A percentile compares a stretch with the other conserved stretches of the same genome.
Conservation (phyloP, 78 protist genomes). For the Dictyostelium brefeldianum region DNA sequence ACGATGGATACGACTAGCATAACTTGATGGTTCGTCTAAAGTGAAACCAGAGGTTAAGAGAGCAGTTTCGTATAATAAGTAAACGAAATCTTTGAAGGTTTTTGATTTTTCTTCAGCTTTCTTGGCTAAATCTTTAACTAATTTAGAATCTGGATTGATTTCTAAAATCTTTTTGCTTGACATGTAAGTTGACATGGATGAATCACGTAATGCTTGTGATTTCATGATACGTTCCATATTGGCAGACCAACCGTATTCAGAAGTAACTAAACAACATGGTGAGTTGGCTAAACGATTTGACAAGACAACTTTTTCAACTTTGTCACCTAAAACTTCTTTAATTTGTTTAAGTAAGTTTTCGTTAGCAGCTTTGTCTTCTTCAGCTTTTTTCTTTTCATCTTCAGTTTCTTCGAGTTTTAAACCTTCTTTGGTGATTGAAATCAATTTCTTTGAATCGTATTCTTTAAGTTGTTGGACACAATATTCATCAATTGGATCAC, state of each 20-base stretch:
- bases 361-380: constrained; percentile 93
- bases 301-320: constrained; percentile 98
- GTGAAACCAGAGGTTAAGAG: constrained; percentile 99
- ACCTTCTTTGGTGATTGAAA: constrained; percentile 99
- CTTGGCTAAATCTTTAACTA: constrained; percentile 94
- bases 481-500: constrained; percentile 99
- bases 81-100: constrained; percentile 97
- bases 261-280: constrained; percentile 98
- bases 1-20: constrained; percentile 97
- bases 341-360: constrained; percentile 97
- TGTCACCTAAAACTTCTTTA: constrained; percentile 99
- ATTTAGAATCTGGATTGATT: constrained; percentile 98
- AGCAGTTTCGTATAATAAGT: constrained; percentile 98
- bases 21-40: constrained; percentile 97
- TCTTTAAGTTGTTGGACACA: constrained; percentile 99
- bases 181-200: constrained; percentile 97
- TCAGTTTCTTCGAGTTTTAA: constrained; percentile 96
- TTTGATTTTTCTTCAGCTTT: constrained; percentile 88
- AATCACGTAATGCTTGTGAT: constrained; percentile 99
- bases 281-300: constrained; percentile 95
- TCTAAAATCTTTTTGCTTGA: constrained; percentile 97
- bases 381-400: constrained; percentile 96
- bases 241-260: constrained; percentile 99
- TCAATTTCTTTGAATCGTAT: constrained; percentile 99
- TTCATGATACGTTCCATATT: constrained; percentile 99